These are phyloP conservation scores for Trypanosoma congolense DNA, from an alignment of 208 protist genomes.

Conservation along the genomic window DNA sequence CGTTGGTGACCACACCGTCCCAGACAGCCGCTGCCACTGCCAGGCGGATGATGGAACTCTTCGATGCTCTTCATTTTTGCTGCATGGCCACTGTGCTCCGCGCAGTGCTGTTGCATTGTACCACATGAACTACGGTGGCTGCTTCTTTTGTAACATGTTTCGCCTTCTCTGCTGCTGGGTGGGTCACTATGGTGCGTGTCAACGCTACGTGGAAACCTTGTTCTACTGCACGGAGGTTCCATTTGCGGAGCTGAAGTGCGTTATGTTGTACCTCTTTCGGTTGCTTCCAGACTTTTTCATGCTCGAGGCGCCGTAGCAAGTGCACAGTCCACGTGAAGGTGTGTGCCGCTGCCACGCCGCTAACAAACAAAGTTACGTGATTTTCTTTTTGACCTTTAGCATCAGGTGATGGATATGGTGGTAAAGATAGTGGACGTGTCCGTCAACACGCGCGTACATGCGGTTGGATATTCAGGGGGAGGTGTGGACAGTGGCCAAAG, in stretches of 20 bases:
- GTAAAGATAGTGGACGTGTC: no score
- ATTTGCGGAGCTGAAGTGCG: conserved; percentile 70
- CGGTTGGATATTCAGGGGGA: no score
- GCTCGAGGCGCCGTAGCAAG: neutral
- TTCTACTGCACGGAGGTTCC: conserved; percentile 78
- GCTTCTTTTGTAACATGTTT: conserved; percentile 82
- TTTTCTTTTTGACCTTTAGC: no score
- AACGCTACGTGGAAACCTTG: conserved; percentile 77
- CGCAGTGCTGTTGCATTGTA: conserved; percentile 43
- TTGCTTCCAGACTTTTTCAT: conserved; percentile 70
- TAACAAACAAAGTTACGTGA: no score
- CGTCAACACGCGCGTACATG: no score
- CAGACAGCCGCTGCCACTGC: conserved; percentile 14
- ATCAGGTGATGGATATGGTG: no score
- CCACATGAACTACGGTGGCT: conserved; percentile 52
- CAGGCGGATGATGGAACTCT: conserved; percentile 8
- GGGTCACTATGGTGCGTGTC: conserved; percentile 70
- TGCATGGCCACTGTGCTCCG: conserved; percentile 56
- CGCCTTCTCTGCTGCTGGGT: conserved; percentile 79
- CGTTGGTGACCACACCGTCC: neutral
- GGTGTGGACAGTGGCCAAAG: no score
- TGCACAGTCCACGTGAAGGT: neutral
- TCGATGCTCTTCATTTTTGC: conserved; percentile 25
- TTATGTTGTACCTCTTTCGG: conserved; percentile 61
- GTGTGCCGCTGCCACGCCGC: no score